Evolutionary conservation across 805 yeast species (phyloP).

Genomic region (Saccharomycopsis vini): DNA sequence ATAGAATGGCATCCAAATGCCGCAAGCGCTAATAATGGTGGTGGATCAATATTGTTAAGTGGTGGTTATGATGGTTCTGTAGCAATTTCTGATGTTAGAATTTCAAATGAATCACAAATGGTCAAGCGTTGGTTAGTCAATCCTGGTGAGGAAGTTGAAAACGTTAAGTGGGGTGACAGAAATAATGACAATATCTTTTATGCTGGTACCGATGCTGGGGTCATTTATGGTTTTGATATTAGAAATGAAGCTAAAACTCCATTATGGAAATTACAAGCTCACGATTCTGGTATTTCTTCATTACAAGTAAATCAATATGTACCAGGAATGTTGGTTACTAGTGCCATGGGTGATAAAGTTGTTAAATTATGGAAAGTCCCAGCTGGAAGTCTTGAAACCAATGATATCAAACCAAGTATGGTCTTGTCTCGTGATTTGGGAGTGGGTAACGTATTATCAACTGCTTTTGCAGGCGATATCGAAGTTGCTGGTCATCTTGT

Average conservation of each 20-base stretch:
- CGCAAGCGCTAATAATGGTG: constrained; percentile 26
- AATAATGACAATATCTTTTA: constrained; percentile 44
- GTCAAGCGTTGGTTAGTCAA: constrained; percentile 56
- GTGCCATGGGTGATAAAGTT: constrained; percentile 83
- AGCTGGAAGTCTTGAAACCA: constrained; percentile 20
- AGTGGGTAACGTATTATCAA: constrained; percentile 81
- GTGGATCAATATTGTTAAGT: constrained; percentile 63
- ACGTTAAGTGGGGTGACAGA: constrained; percentile 50
- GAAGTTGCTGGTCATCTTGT: constrained; percentile 79
- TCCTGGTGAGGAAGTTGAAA: constrained; percentile 76
- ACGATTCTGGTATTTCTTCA: constrained; percentile 86
- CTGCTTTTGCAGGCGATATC: constrained; percentile 76
- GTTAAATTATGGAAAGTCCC: constrained; percentile 82
- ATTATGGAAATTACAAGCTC: constrained; percentile 94
- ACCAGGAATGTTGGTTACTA: constrained; percentile 70
- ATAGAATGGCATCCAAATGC: constrained; percentile 73
- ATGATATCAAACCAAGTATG: constrained; percentile 64
- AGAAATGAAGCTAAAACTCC: constrained; percentile 57
- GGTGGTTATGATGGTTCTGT: constrained; percentile 90
- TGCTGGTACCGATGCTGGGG: constrained; percentile 90
- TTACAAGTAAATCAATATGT: constrained; percentile 59
- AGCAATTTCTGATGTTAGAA: constrained; percentile 79
- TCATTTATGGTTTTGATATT: constrained; percentile 80
- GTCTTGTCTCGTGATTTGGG: constrained; percentile 86
- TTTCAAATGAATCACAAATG: constrained; percentile 49